Evolutionary conservation across 768 basidiomycete species (phyloP), one percentile per base, ranked within the genome.

Genomic region (Pholiota microspora): DNA sequence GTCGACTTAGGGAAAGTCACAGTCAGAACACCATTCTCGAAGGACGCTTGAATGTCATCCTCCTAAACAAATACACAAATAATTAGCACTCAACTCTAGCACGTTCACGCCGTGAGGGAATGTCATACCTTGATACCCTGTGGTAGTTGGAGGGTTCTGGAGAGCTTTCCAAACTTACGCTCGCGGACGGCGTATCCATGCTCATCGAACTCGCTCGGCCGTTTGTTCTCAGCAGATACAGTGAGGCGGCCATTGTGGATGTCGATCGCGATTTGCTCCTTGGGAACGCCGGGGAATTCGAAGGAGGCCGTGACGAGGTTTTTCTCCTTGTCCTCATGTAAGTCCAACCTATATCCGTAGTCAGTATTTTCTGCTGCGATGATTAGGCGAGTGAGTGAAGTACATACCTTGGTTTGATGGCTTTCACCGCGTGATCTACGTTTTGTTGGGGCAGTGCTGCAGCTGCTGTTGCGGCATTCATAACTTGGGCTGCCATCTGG

Each of bases 211-310:
- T 76, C 59, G 13, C 63, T 46, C 9, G 66, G 62, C 34, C 60
- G 45, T 34, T 65, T 71, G 27, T 59, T 68, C 67, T 85, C 77
- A 23, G 80, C 81, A 3, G 80, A 77, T 46, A 85, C 62, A 44
- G 67, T 77, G 48, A 85, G 76, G 4, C 73, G 68, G 54, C 77
- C 76, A 54, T 75, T 71, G 53, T 76, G 73, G 12, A 81, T 59
- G 53, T 83, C 78, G 56, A 86, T 75, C 47, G 66, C 64, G 42
- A 84, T 70, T 55, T 83, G 69, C 36, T 82, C 77, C 28, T 76
- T 75, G 53, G 69, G 70, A 25, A 84, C 16, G 16, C 83, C 83
- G 0, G 83, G 82, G 4, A 85, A 67, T 60, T 85, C 84, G 59
- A 48, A 29, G 29, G 28, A 21, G 25, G 46, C 46, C 1, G 78